Evolutionary conservation across 768 basidiomycete genomes (phyloP).

Genomic region (Mycena maculata): DNA sequence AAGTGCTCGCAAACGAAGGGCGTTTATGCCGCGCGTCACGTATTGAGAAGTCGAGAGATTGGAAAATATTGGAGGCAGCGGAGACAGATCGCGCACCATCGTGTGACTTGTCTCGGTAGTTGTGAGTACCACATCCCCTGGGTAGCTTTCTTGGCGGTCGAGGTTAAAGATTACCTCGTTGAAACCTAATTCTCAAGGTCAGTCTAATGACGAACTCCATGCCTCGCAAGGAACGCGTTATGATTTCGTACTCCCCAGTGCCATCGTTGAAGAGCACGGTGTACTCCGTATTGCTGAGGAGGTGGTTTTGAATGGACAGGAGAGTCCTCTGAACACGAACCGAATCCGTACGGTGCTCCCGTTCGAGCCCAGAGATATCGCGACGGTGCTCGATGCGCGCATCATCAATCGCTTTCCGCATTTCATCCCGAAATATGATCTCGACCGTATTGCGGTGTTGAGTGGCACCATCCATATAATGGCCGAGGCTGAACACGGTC

Average conservation of each 20-base stretch:
- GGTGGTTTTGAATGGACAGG: background rate
- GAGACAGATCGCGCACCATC: too few relatives aligned
- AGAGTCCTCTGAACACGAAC: background rate
- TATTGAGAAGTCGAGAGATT: too few relatives aligned
- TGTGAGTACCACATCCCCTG: background rate
- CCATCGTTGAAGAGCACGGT: background rate
- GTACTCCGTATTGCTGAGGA: background rate
- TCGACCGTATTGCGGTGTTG: background rate
- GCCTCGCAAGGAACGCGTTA: background rate
- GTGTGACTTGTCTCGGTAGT: too few relatives aligned
- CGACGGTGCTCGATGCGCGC: background rate
- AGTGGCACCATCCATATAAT: background rate
- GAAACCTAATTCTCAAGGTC: background rate
- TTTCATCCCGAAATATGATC: background rate
- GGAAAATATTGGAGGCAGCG: too few relatives aligned
- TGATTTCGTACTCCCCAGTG: background rate
- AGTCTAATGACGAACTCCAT: conserved; percentile 11
- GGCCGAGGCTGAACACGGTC: conserved; percentile 7
- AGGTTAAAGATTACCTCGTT: background rate
- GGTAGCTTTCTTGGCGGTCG: background rate
- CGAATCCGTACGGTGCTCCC: background rate
- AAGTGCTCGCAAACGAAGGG: too few relatives aligned
- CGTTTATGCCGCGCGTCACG: too few relatives aligned
- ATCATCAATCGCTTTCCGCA: background rate
- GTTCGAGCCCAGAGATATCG: background rate